Evolutionary conservation across 106 monocot genomes (phyloP), one percentile per base, ranked within the genome.

Genomic region (Xerophyta viscosa): DNA sequence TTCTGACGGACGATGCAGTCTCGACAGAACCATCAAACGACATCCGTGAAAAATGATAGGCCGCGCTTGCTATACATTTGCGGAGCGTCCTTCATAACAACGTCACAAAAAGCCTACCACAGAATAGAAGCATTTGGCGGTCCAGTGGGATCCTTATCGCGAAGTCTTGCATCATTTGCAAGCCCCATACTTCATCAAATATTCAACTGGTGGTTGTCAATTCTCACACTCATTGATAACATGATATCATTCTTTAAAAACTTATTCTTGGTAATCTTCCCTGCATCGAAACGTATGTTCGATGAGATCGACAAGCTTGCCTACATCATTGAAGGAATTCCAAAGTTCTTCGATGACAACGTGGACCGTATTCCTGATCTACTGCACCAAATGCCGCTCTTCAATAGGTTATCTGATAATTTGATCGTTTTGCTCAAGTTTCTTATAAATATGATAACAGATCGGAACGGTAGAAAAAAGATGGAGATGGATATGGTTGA

Each of bases 41-140:
- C 42, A 51, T 37, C 28, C 1, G 6, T 33, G 18, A 24, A 24
- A 15, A 43, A 50, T 19, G 24, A 17, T 9, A 50, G 74, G 57
- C 74, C 67, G 4, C 63, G 51, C 20, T 49, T 75, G 0, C 74
- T 75, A 8, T 39, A 46, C 45, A 58, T 49, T 29, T 58, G 20
- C 27, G 74, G 24, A 37, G 14, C 63, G 27, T 68, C 68, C 21
- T 8, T 66, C 44, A 13, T 68, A 10, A 24, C 63, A 39, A 33
- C 66, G 9, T 56, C 57, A 24, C 44, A 52, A 49, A 63, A 63
- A 17, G 29, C 42, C 6, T 68, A 52, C 57, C 50, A 31, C 0
- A 44, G 42, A 50, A 29, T 41, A 1, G 67, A 67, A 41, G 30
- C 50, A 0, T 24, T 37, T 17, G 4, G 44, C n/a, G 52, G 52